Evolutionary conservation across 306 rosid genomes (phyloP).

Genomic region (Crataegus laevigata): DNA sequence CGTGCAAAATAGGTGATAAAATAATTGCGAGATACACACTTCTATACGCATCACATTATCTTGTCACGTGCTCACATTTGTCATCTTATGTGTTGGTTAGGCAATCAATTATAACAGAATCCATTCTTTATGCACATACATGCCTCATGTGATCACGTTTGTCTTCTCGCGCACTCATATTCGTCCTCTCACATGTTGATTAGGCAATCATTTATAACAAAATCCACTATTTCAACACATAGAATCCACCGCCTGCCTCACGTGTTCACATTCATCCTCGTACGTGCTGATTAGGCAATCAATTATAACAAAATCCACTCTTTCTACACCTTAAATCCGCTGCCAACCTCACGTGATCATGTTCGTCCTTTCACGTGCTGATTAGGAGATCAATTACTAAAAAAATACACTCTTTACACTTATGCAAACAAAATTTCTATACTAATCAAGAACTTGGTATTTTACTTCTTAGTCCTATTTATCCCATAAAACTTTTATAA

Average conservation of each 20-base stretch:
- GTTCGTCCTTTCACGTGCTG: background rate
- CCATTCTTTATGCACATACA: no score
- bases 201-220: background rate
- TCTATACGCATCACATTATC: no score
- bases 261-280: background rate
- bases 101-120: no score
- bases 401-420: background rate
- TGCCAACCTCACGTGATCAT: background rate
- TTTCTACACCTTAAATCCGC: no score
- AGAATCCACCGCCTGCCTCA: background rate
- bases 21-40: no score
- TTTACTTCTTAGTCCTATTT: background rate
- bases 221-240: background rate
- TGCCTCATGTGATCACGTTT: no score
- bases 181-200: background rate
- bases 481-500: no score
- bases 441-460: background rate
- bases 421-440: background rate
- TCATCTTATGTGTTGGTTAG: background rate
- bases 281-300: no score
- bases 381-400: background rate
- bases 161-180: no score
- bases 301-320: no score
- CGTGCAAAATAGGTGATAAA: no score
- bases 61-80: background rate